Conservation (phyloP, 495 filamentous ascomycete genomes). For the Extremus antarcticus region DNA sequence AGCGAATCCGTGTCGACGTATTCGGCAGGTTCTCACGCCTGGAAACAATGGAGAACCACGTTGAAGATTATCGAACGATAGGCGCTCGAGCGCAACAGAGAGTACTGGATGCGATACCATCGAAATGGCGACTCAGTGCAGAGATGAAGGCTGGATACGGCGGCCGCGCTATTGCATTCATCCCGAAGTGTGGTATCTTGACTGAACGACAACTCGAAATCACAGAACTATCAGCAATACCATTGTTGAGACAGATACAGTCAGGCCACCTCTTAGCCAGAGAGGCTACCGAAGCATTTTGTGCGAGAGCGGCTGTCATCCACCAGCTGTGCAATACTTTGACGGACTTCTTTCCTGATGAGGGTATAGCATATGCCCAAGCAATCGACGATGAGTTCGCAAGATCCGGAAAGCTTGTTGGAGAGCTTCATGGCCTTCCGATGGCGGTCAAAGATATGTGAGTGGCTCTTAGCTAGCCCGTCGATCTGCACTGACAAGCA, state of each 20-base stretch:
- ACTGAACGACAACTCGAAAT: conserved; percentile 4
- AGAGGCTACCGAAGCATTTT: conserved; percentile 44
- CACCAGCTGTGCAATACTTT: conserved; percentile 48
- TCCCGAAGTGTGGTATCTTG: background rate
- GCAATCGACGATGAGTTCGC: conserved; percentile 46
- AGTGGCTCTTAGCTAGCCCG: background rate
- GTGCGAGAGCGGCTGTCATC: conserved; percentile 42
- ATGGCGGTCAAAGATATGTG: conserved; percentile 25
- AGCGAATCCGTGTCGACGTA: no score
- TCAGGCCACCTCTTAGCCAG: conserved; percentile 4
- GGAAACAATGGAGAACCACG: background rate
- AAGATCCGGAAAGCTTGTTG: conserved; percentile 36
- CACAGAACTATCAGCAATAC: conserved; percentile 1
- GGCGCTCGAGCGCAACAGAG: background rate
- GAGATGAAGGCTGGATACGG: background rate
- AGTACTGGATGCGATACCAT: conserved; percentile 3
- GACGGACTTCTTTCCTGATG: conserved; percentile 50
- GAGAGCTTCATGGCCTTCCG: conserved; percentile 30
- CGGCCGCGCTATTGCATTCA: background rate
- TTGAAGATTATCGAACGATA: background rate
- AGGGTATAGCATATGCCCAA: conserved; percentile 47
- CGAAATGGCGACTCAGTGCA: background rate
- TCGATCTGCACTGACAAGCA: background rate
- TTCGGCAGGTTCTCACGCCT: no score
- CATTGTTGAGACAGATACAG: conserved; percentile 2